Evolutionary conservation across 2,329 filamentous ascomycete species (phyloP).

Genomic region (Hypoxylon rubiginosum): DNA sequence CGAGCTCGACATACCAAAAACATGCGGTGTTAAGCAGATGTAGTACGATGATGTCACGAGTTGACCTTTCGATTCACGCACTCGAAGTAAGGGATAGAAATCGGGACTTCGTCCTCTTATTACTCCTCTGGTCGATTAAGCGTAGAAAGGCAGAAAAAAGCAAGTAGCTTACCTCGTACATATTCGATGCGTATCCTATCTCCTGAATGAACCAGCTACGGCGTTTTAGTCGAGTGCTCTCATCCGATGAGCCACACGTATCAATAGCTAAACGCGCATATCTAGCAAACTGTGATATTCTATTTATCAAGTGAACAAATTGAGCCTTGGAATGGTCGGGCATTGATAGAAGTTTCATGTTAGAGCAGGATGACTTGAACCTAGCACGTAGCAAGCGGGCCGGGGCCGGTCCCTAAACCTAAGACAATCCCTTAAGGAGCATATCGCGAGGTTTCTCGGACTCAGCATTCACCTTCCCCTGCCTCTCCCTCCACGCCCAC

Average conservation of each 20-base stretch:
- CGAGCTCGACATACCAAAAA: neutral
- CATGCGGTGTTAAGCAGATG: neutral
- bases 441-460: no score
- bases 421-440: no score
- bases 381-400: neutral
- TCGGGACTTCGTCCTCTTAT: neutral
- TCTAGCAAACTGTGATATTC: neutral
- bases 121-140: neutral
- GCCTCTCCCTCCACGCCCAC: constrained; percentile 34
- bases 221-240: neutral
- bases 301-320: neutral
- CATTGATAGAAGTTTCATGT: neutral
- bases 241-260: neutral
- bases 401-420: no score
- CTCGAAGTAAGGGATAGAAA: neutral
- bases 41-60: neutral
- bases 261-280: neutral
- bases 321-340: neutral
- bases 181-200: neutral
- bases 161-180: neutral
- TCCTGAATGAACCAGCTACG: neutral
- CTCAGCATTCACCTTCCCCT: constrained; percentile 28
- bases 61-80: neutral
- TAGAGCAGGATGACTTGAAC: neutral
- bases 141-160: neutral